A percentile compares a stretch with the other conserved stretches of the same genome.
phyloP scores from a whole-genome alignment of 257 asterid genomes.

The Verbascum thapsus region DNA sequence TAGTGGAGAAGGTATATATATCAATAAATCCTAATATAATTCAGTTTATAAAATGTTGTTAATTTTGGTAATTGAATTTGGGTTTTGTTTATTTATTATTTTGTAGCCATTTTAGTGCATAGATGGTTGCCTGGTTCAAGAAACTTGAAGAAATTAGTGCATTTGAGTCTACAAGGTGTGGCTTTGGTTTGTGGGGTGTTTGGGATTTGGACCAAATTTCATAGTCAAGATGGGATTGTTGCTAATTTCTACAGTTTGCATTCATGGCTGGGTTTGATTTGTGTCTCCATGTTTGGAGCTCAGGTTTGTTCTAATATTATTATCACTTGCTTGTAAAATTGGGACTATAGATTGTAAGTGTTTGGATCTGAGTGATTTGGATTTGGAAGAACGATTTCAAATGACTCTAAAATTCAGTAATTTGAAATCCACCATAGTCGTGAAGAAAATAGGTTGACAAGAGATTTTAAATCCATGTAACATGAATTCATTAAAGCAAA shows the following conservation, averaged over 20 bases:
- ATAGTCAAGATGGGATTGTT: constrained; percentile 72
- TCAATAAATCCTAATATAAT: no score
- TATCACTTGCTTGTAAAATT: no score
- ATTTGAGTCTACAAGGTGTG: constrained; percentile 83
- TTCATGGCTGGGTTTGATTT: constrained; percentile 90
- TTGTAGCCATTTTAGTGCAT: constrained; percentile 82
- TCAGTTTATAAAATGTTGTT: no score
- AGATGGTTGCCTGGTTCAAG: constrained; percentile 89
- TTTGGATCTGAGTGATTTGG: no score
- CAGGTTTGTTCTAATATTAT: constrained; percentile 52
- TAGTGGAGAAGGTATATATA: constrained; percentile 79
- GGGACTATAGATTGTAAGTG: no score
- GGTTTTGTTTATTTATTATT: neutral
- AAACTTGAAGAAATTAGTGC: constrained; percentile 75
- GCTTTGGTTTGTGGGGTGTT: constrained; percentile 86
- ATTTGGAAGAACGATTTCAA: no score
- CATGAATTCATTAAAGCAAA: no score
- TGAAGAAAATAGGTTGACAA: no score
- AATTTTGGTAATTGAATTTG: neutral
- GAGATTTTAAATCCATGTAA: no score
- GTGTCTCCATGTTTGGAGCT: constrained; percentile 73
- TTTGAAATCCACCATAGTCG: no score
- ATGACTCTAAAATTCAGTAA: no score
- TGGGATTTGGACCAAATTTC: constrained; percentile 88
- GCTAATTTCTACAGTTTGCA: constrained; percentile 87